Conservation (phyloP, 2,329 filamentous ascomycete genomes). For the Camillea tinctor region DNA sequence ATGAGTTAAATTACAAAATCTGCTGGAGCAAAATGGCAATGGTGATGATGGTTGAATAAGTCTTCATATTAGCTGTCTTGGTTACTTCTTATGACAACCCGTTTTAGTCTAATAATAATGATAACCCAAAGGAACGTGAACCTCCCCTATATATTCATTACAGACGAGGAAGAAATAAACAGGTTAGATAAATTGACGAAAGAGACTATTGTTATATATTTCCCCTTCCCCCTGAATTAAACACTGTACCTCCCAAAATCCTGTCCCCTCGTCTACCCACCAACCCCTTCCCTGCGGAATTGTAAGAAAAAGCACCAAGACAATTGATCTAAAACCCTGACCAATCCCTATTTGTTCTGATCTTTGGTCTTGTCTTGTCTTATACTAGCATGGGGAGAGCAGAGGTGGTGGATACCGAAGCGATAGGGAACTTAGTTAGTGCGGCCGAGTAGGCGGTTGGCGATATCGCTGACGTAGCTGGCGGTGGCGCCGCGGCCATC, state of each 20-base stretch:
- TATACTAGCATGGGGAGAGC: no score
- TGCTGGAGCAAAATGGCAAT: background rate
- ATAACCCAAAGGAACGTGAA: background rate
- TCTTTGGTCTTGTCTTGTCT: no score
- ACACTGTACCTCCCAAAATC: no score
- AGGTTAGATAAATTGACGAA: background rate
- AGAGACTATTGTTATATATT: no score
- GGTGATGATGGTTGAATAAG: background rate
- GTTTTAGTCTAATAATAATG: no score
- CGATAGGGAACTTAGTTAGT: conserved; percentile 29
- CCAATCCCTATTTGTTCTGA: no score
- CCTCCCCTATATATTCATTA: background rate
- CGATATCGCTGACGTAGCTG: conserved; percentile 39
- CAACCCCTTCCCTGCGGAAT: no score
- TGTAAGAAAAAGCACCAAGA: no score
- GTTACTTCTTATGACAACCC: background rate
- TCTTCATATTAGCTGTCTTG: background rate
- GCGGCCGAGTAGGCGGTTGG: conserved; percentile 37
- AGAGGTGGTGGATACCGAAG: no score
- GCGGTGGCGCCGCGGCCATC: conserved; percentile 35
- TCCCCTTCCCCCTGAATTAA: no score
- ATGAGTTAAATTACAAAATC: background rate
- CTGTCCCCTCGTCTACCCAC: no score
- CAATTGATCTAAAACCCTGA: no score
- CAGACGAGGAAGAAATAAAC: background rate